Evolutionary conservation across 257 asterid species (phyloP).

Genomic region (Rubia yunnanensis): DNA sequence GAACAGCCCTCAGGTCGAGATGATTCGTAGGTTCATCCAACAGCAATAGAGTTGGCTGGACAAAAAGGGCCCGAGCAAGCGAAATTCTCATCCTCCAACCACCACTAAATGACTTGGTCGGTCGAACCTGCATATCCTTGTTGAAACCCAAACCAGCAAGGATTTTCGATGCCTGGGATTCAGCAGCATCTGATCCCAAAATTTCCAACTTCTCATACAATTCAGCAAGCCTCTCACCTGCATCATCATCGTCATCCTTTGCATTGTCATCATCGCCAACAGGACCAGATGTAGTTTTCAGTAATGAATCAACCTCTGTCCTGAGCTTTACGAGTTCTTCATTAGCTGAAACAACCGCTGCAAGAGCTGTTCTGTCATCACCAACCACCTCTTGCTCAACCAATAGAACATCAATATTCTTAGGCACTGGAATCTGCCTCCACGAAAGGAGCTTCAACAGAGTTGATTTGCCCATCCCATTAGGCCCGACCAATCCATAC

Average conservation of each 20-base stretch:
- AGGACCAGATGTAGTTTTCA: conserved; percentile 6
- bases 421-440: conserved; percentile 20
- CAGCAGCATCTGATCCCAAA: conserved; percentile 30
- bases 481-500: conserved; percentile 27
- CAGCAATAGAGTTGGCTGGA: conserved; percentile 28
- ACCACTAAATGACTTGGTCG: conserved; percentile 28
- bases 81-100: conserved; percentile 38
- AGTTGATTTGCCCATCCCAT: conserved; percentile 25
- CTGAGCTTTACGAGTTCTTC: conserved; percentile 23
- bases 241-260: conserved; percentile 14
- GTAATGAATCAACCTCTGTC: conserved; percentile 23
- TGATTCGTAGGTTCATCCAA: conserved; percentile 35
- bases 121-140: conserved; percentile 26
- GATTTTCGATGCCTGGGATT: conserved; percentile 28
- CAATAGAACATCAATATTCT: conserved; percentile 16
- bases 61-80: conserved; percentile 29
- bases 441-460: conserved; percentile 18
- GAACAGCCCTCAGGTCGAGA: conserved; percentile 30
- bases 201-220: conserved; percentile 26
- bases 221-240: conserved; percentile 24
- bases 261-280: conserved; percentile 9
- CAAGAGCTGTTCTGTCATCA: conserved; percentile 19
- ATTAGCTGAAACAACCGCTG: conserved; percentile 24
- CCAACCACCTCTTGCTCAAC: conserved; percentile 22
- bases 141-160: conserved; percentile 33